Evolutionary conservation across 2,329 filamentous ascomycete genomes (phyloP).

Genomic region (Fusarium sp.): DNA sequence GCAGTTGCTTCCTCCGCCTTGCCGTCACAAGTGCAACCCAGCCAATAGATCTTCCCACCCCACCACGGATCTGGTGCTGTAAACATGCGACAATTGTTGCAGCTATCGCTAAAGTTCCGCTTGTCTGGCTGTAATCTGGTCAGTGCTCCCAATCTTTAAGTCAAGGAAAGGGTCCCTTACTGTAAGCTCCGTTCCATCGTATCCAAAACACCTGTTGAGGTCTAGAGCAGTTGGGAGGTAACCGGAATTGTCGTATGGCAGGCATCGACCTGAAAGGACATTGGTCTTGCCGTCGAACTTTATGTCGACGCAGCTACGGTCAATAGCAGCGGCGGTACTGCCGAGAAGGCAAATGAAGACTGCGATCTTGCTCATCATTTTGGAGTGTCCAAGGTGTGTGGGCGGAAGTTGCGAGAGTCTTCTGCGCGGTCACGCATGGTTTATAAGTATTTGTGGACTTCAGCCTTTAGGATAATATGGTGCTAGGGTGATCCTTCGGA

Average conservation of each 20-base stretch:
- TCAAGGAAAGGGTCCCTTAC: rapidly evolving
- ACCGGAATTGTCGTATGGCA: constrained; percentile 8
- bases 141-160: rapidly evolving
- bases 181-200: not conserved
- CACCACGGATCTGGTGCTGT: constrained; percentile 9
- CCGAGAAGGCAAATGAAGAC: not conserved
- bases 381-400: too few relatives aligned
- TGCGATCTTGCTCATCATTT: not conserved
- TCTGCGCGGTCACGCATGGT: too few relatives aligned
- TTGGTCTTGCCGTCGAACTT: not conserved
- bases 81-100: not conserved
- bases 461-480: too few relatives aligned
- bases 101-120: not conserved
- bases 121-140: not conserved
- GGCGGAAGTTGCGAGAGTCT: too few relatives aligned
- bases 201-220: constrained; percentile 15
- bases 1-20: not conserved
- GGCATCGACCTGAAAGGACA: not conserved
- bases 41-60: not conserved
- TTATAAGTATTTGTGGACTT: too few relatives aligned
- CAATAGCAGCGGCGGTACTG: not conserved
- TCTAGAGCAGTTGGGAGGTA: not conserved
- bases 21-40: not conserved
- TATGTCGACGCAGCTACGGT: constrained; percentile 4
- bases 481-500: too few relatives aligned